Evolutionary conservation across 768 basidiomycete species (phyloP).

Genomic region (Lenzites betulinus): DNA sequence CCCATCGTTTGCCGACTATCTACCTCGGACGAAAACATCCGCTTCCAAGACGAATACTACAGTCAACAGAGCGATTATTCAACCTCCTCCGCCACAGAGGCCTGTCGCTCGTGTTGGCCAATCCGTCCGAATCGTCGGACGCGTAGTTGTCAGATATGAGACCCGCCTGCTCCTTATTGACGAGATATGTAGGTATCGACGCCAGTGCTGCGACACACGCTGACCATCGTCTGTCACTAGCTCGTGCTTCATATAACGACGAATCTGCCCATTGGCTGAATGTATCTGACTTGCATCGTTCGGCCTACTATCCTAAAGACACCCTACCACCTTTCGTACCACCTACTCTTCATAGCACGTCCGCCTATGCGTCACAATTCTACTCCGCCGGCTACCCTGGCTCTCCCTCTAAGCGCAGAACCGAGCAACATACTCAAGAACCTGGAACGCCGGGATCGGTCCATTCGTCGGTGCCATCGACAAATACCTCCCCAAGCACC

Average conservation of each 20-base stretch:
- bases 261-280: slow-evolving; percentile 58
- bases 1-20: slow-evolving; percentile 11
- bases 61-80: background rate
- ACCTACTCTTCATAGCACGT: slow-evolving; percentile 20
- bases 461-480: slow-evolving; percentile 3
- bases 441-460: slow-evolving; percentile 12
- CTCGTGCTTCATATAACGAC: slow-evolving; percentile 47
- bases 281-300: slow-evolving; percentile 55
- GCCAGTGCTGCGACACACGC: too few relatives aligned
- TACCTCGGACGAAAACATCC: background rate
- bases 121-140: slow-evolving; percentile 16
- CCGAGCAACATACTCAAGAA: slow-evolving; percentile 1
- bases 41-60: background rate
- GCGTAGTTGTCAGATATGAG: slow-evolving; percentile 15
- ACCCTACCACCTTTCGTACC: slow-evolving; percentile 50
- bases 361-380: background rate
- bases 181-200: slow-evolving; percentile 18
- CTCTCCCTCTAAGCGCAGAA: slow-evolving; percentile 5
- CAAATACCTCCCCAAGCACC: slow-evolving; percentile 10
- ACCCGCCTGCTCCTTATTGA: slow-evolving; percentile 18
- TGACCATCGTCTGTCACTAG: slow-evolving; percentile 28
- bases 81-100: slow-evolving; percentile 5
- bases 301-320: slow-evolving; percentile 46
- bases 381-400: background rate
- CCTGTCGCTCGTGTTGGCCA: slow-evolving; percentile 19